Conservation (phyloP, 2,329 filamentous ascomycete genomes). For the Aspergillus aculeatinus region DNA sequence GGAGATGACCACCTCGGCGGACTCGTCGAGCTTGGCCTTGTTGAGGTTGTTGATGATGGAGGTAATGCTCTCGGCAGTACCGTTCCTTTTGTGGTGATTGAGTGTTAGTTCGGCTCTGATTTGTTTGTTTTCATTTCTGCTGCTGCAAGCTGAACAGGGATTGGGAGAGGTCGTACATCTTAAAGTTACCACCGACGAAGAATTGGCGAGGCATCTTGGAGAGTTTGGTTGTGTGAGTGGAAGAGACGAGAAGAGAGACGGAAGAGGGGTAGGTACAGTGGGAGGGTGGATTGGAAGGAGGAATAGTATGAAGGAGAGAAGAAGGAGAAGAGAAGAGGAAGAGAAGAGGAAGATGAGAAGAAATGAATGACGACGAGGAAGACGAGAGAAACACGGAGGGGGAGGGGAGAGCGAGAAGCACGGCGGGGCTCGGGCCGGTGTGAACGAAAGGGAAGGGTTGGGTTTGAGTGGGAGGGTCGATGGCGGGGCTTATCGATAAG, state of each 20-base stretch:
- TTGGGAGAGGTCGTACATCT: conserved; percentile 68
- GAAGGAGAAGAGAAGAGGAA: conserved; percentile 6
- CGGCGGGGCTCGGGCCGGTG: conserved; percentile 6
- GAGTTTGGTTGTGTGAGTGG: conserved; percentile 12
- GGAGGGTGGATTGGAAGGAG: conserved; percentile 1
- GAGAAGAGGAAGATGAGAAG: conserved; percentile 13
- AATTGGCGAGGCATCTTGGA: conserved; percentile 89
- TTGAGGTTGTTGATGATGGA: conserved; percentile 89
- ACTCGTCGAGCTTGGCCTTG: conserved; percentile 64
- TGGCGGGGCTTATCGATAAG: conserved; percentile 26
- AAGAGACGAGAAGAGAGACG: conserved; percentile 11
- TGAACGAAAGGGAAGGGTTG: neutral
- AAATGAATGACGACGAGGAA: conserved; percentile 13
- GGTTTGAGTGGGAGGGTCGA: neutral
- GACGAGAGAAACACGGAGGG: conserved; percentile 8
- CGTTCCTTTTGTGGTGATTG: conserved; percentile 64
- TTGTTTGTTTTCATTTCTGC: no score
- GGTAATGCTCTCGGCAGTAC: conserved; percentile 83
- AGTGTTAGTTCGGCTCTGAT: conserved; percentile 8
- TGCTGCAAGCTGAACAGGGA: conserved; percentile 27
- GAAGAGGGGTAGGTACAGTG: conserved; percentile 2
- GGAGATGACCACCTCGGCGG: conserved; percentile 86
- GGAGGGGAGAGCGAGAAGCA: neutral
- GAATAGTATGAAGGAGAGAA: conserved; percentile 8
- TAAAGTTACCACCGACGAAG: conserved; percentile 99